Percentiles rank a stretch among this genome's conserved stretches.
phyloP scores from a whole-genome alignment of 345 rosid species.

The Pelargonium nanum region DNA sequence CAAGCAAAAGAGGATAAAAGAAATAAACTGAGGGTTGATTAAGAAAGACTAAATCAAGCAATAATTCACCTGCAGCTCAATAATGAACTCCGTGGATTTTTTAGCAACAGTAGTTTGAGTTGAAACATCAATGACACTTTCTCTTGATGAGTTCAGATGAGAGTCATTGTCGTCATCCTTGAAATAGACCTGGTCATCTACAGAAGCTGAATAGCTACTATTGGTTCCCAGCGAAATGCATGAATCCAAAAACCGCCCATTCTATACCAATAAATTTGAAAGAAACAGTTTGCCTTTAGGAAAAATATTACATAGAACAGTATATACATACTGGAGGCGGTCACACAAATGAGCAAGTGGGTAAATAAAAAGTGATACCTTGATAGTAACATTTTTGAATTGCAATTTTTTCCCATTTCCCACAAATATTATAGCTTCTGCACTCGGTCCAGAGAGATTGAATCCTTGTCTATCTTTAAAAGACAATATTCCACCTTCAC shows the following conservation, averaged over 20 bases:
- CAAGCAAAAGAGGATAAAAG: not conserved
- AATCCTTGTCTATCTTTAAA: slow-evolving; percentile 63
- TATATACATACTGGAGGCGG: not conserved
- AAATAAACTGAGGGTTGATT: not conserved
- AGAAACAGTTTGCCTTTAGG: not conserved
- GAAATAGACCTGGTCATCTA: slow-evolving; percentile 54
- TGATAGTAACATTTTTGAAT: slow-evolving; percentile 72
- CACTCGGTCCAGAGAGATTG: slow-evolving; percentile 51
- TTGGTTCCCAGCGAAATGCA: slow-evolving; percentile 68
- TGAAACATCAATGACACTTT: slow-evolving; percentile 19
- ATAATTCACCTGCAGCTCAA: slow-evolving; percentile 71
- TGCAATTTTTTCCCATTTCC: slow-evolving; percentile 71
- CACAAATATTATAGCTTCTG: slow-evolving; percentile 63
- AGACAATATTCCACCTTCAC: slow-evolving; percentile 66
- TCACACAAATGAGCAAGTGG: not conserved
- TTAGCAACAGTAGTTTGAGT: slow-evolving; percentile 34
- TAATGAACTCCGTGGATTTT: slow-evolving; percentile 46
- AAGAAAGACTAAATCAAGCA: not conserved
- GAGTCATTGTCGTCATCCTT: slow-evolving; percentile 43
- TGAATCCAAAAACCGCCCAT: slow-evolving; percentile 80
- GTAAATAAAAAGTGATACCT: slow-evolving; percentile 34
- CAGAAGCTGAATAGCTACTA: slow-evolving; percentile 65
- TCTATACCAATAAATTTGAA: slow-evolving; percentile 34
- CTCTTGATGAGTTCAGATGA: slow-evolving; percentile 24
- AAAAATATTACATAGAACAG: not conserved